A percentile compares a stretch with the other conserved stretches of the same genome.
phyloP scores from a whole-genome alignment of 2,329 filamentous ascomycete species.

The Celoporthe dispersa region DNA sequence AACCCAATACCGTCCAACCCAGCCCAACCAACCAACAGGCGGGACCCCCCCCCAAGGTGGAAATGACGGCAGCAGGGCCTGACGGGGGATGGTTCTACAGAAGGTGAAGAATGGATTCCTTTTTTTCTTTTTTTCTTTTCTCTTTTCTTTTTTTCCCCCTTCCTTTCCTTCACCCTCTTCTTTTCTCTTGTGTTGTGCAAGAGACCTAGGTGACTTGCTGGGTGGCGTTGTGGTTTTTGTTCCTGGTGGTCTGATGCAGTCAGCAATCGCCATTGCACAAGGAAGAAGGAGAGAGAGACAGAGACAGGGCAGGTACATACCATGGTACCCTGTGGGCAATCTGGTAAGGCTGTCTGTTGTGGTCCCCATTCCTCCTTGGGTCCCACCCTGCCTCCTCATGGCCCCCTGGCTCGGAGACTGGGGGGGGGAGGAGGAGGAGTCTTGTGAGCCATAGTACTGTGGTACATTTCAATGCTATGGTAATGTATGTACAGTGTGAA shows the following conservation, averaged over 20 bases:
- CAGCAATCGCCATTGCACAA: neutral
- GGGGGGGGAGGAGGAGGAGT: neutral
- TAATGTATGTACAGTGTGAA: neutral
- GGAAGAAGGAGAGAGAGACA: no score
- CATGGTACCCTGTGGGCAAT: neutral
- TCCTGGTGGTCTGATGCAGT: neutral
- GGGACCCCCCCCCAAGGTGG: no score
- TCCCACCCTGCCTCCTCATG: slow-evolving; percentile 21
- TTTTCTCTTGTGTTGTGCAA: no score
- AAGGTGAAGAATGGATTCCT: no score
- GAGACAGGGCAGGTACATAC: neutral
- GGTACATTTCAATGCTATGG: neutral
- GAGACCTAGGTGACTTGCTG: no score
- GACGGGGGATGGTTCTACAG: neutral
- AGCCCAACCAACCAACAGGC: neutral
- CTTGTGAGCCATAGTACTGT: neutral
- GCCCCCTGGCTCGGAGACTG: slow-evolving; percentile 7
- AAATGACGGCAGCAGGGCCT: neutral
- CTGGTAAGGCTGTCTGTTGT: slow-evolving; percentile 11
- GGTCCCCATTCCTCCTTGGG: neutral
- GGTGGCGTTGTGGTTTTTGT: neutral
- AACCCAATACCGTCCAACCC: neutral
- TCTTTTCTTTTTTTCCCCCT: no score
- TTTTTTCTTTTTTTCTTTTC: no score
- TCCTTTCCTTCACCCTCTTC: no score